These are phyloP conservation scores for Rhynchospora tenuis DNA, from an alignment of 176 grass and related monocot species.

Conservation along the genomic window DNA sequence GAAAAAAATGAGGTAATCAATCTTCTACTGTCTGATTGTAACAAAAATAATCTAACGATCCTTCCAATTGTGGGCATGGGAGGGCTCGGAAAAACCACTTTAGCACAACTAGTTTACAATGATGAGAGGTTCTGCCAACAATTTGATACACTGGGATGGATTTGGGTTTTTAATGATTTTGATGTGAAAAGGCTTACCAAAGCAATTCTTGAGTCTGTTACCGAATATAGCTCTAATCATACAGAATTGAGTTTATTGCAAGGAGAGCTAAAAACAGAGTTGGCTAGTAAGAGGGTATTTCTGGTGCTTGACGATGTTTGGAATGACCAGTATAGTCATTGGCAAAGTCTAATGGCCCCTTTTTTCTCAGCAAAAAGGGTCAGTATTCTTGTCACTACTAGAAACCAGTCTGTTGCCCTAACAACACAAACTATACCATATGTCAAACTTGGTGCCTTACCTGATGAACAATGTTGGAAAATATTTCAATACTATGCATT, in stretches of 20 bases:
- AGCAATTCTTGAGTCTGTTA: slow-evolving; percentile 9
- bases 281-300: slow-evolving; percentile 15
- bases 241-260: background rate
- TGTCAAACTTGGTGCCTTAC: background rate
- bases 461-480: background rate
- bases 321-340: slow-evolving; percentile 11
- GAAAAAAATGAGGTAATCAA: slow-evolving; percentile 7
- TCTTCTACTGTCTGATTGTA: background rate
- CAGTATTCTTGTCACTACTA: slow-evolving; percentile 9
- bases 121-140: background rate
- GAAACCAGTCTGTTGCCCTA: background rate
- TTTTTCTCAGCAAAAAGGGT: background rate
- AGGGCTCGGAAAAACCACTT: slow-evolving; percentile 22
- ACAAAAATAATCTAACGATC: background rate
- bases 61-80: slow-evolving; percentile 17
- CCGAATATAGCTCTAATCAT: background rate
- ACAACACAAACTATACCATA: background rate
- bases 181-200: background rate
- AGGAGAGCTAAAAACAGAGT: background rate
- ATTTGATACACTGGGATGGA: slow-evolving; percentile 24
- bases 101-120: slow-evolving; percentile 17
- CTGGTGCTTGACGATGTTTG: slow-evolving; percentile 34
- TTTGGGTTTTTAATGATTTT: slow-evolving; percentile 24
- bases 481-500: slow-evolving; percentile 15
- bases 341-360: background rate